A percentile compares a stretch with the other conserved stretches of the same genome.
Conservation (phyloP, 148 eudicot genomes). For the Vaccinium myrtillus region DNA sequence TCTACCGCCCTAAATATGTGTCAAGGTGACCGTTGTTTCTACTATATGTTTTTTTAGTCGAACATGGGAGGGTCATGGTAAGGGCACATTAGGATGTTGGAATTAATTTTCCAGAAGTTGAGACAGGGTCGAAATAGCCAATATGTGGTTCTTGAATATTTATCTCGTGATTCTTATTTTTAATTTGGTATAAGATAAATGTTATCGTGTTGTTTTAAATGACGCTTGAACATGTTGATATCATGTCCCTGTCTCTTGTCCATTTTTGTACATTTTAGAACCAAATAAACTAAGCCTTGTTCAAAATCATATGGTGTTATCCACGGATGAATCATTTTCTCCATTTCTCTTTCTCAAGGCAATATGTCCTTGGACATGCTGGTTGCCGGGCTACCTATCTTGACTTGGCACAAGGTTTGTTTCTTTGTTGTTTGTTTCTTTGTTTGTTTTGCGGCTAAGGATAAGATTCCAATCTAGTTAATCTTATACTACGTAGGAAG, state of each 20-base stretch:
- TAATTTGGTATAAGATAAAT: background rate
- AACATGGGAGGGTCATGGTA: background rate
- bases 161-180: background rate
- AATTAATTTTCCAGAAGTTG: background rate
- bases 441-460: too few relatives aligned
- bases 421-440: too few relatives aligned
- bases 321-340: background rate
- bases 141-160: background rate
- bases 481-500: too few relatives aligned
- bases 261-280: background rate
- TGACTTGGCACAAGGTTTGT: too few relatives aligned
- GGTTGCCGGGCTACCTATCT: background rate
- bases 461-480: too few relatives aligned
- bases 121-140: background rate
- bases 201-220: background rate
- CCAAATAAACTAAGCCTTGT: background rate
- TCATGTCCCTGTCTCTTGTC: background rate
- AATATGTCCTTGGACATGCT: background rate
- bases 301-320: background rate
- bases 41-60: background rate
- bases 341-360: background rate
- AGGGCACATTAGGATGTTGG: background rate
- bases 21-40: background rate
- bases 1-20: background rate
- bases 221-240: background rate